These are phyloP conservation scores for Hirschfeldia incana DNA, from an alignment of 345 rosid species.

Conservation along the genomic window DNA sequence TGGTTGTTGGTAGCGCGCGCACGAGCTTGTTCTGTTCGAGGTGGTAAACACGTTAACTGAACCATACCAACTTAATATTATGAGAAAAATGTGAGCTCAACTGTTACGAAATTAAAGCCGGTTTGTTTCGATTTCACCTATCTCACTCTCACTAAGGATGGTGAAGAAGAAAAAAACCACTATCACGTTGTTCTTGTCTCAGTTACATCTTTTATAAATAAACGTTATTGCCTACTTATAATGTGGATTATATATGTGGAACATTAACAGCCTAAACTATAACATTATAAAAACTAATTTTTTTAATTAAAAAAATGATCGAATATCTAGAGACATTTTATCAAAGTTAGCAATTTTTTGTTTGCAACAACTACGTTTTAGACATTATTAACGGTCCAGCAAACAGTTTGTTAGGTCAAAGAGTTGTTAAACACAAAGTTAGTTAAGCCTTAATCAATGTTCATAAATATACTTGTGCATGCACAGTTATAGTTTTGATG, in stretches of 20 bases:
- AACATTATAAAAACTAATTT: background rate
- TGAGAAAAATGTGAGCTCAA: background rate
- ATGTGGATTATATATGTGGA: background rate
- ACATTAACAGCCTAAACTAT: background rate
- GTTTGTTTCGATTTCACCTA: background rate
- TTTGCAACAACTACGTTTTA: conserved; percentile 15
- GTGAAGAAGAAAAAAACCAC: background rate
- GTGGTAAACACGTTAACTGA: conserved; percentile 14
- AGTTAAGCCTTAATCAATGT: background rate
- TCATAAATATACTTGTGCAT: background rate
- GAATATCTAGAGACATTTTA: background rate
- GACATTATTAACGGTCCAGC: conserved; percentile 19
- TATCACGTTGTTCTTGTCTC: background rate
- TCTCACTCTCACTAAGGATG: background rate
- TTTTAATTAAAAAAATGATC: background rate
- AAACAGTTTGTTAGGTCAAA: conserved; percentile 22
- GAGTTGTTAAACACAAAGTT: background rate
- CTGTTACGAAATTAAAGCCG: conserved; percentile 7
- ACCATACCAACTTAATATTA: background rate
- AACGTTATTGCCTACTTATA: background rate
- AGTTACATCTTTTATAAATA: background rate
- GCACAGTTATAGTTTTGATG: no score
- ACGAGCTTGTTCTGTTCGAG: background rate
- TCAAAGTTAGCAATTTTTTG: background rate
- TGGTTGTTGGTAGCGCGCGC: conserved; percentile 32